Evolutionary conservation across 2,329 filamentous ascomycete species (phyloP), one percentile per base, ranked within the genome.

Genomic region (Fusarium oxysporum): DNA sequence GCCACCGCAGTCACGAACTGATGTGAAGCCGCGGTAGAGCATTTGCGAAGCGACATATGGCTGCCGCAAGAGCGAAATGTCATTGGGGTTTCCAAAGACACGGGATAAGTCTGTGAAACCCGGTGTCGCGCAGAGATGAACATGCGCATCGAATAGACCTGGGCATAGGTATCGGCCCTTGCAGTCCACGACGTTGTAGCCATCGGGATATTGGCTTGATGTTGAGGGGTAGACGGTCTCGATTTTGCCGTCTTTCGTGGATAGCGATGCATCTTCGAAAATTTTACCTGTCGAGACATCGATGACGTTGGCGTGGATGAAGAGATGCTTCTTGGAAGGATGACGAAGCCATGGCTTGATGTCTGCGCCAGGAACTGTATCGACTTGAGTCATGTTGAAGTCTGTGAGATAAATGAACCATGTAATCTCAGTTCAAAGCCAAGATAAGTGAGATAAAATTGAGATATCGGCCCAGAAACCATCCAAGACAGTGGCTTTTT

Each of bases 21-120:
- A 55, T 25, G 57, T 60, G 11, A 60, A 60, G 4, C 57, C 47
- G 1, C 57, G 35, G 17, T 60, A 55, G 6, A 60, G 57, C 57
- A 60, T 60, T 30, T 60, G 35, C 2, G 45, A 55, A 4, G 57
- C 57, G 14, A 54, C 33, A n/a, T 55, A 60, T 17, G 87, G 82
- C 72, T 87, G 85, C 6, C 87, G 81, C 19, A 86, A 77, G 1
- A 83, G 77, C 0, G 81, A 83, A 7, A 83, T 82, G 8, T 76
- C 70, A 6, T 78, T 76, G 28, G 83, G 81, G 33, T 82, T 74
- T 8, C 69, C 68, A 44, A 78, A 75, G 3, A 72, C 76, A 17
- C 71, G 73, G 25, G 71, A 73, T 3, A 81, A 73, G 8, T 73
- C 73, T 6, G 76, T 65, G 25, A 75, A 75, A 19, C 79, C 79